phyloP scores from a whole-genome alignment of 805 yeast genomes.

The Saccharomyces mikatae region DNA sequence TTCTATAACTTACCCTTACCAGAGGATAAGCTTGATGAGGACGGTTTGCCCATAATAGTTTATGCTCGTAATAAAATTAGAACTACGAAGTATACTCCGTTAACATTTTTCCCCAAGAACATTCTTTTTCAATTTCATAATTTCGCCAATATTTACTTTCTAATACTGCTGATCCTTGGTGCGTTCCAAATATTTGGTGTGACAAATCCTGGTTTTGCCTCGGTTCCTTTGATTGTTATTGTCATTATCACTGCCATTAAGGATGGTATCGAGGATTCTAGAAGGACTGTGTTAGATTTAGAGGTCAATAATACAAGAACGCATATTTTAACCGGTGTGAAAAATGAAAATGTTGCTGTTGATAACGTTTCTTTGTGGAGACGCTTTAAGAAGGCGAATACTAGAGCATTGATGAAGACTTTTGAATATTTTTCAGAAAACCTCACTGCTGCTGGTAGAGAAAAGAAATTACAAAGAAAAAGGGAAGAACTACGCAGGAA shows the following conservation, averaged over 20 bases:
- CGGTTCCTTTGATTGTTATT: conserved; percentile 75
- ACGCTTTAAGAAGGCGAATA: conserved; percentile 49
- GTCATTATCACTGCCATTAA: conserved; percentile 66
- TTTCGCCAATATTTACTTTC: conserved; percentile 84
- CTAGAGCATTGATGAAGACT: conserved; percentile 25
- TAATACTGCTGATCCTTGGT: conserved; percentile 70
- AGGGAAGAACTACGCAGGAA: conserved; percentile 18
- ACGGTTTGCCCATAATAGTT: conserved; percentile 46
- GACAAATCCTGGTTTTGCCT: conserved; percentile 63
- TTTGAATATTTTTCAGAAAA: conserved; percentile 22
- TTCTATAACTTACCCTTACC: conserved; percentile 58
- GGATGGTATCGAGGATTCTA: conserved; percentile 75
- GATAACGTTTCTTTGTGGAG: conserved; percentile 66
- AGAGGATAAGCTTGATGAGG: conserved; percentile 46
- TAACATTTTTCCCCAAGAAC: conserved; percentile 83
- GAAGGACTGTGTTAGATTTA: conserved; percentile 63
- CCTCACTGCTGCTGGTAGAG: conserved; percentile 31
- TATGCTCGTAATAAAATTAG: conserved; percentile 88
- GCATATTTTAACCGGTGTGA: conserved; percentile 49
- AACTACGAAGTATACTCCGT: conserved; percentile 91
- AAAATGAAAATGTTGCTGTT: conserved; percentile 53
- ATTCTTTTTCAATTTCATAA: conserved; percentile 72
- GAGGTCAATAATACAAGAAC: conserved; percentile 71
- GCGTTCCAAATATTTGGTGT: conserved; percentile 73
- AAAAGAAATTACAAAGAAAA: conserved; percentile 26